Evolutionary conservation across 2,329 filamentous ascomycete species (phyloP).

Genomic region (Penicillium sp.): DNA sequence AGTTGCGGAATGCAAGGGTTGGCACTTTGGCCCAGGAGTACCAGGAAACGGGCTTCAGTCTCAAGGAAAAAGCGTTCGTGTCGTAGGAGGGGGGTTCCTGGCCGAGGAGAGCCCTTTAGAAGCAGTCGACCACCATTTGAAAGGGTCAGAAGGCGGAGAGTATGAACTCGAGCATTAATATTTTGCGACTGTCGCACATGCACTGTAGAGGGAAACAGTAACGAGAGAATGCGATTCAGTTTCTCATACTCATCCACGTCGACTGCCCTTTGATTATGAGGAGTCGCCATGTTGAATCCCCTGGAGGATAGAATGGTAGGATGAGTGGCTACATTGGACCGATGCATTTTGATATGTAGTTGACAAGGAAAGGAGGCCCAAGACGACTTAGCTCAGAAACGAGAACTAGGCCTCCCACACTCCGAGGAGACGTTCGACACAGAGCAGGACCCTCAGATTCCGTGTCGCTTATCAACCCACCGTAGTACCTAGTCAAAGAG

Average conservation of each 20-base stretch:
- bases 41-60: conserved; percentile 41
- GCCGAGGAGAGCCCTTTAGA: conserved; percentile 38
- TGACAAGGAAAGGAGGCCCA: background rate
- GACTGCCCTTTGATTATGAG: background rate
- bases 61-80: conserved; percentile 41
- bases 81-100: conserved; percentile 39
- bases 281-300: conserved; percentile 2
- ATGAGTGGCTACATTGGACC: conserved; percentile 9
- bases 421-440: conserved; percentile 2
- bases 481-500: conserved; percentile 3
- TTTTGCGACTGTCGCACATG: conserved; percentile 25
- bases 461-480: conserved; percentile 2
- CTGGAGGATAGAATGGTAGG: conserved; percentile 8
- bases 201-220: conserved; percentile 33
- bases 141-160: conserved; percentile 35
- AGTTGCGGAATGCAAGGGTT: conserved; percentile 39
- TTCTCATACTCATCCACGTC: conserved; percentile 20
- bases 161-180: conserved; percentile 36
- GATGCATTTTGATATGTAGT: conserved; percentile 13
- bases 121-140: conserved; percentile 40
- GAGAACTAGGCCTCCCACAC: background rate
- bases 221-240: conserved; percentile 31
- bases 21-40: conserved; percentile 34
- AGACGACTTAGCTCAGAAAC: background rate
- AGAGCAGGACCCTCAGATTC: background rate